Evolutionary conservation across 441 rosid genomes (phyloP).

Genomic region (Macaranga tanarius): DNA sequence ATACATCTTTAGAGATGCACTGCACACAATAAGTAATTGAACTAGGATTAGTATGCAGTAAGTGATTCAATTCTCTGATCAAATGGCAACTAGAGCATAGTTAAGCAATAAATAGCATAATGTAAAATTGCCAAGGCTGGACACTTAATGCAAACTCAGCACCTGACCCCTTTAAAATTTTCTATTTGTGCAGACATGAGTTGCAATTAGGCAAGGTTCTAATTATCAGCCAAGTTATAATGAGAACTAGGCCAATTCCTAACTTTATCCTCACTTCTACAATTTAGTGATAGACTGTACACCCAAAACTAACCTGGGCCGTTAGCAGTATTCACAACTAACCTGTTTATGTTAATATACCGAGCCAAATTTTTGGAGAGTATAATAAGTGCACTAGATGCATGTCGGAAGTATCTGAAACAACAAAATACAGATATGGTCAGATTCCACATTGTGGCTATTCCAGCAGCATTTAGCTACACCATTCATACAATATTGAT

Average conservation of each 20-base stretch:
- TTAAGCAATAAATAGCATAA: background rate
- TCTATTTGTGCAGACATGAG: background rate
- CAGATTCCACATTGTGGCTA: background rate
- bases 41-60: slow-evolving; percentile 1
- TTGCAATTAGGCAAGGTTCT: background rate
- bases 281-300: background rate
- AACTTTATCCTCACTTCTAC: background rate
- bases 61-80: background rate
- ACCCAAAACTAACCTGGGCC: background rate
- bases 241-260: background rate
- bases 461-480: slow-evolving; percentile 8
- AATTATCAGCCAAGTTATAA: slow-evolving; percentile 7
- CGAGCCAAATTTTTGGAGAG: slow-evolving; percentile 88
- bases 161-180: background rate
- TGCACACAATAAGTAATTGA: slow-evolving; percentile 31
- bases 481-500: slow-evolving; percentile 6
- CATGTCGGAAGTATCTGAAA: slow-evolving; percentile 91
- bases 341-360: slow-evolving; percentile 93
- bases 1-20: slow-evolving; percentile 85
- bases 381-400: slow-evolving; percentile 62
- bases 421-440: slow-evolving; percentile 19
- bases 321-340: slow-evolving; percentile 25
- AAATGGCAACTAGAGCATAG: background rate
- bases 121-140: background rate
- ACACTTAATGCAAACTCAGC: background rate